Evolutionary conservation across 139 green algal genomes (phyloP), one percentile per base, ranked within the genome.

Genomic region (Chloropicon primus): DNA sequence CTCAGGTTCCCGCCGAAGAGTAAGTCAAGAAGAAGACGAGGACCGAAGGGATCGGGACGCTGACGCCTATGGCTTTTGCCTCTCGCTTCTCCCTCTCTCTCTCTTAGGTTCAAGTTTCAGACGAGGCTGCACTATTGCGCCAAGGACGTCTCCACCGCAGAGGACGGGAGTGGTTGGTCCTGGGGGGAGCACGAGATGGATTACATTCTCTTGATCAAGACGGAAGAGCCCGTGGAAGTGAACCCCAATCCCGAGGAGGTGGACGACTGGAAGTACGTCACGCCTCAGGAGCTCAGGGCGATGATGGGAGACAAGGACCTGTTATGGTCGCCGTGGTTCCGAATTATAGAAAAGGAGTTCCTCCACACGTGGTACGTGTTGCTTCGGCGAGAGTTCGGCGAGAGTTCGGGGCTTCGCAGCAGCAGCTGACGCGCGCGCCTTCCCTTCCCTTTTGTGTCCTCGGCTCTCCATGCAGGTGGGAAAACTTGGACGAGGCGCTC

Each of bases 141-240:
- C 10, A 62, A 17, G 41, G 41, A 62, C 41, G 41, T 17, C 10
- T 62, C 41, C 10, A 62, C 41, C 10, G 41, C 41, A 5, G 41
- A 62, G 41, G 41, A 62, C 10, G 41, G 41, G 41, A n/a, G 10
- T 17, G 41, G 41, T 17, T 62, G 41, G 41, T 62, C 41, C 53
- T 90, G 83, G 84, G 85, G 87, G 22, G 94, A 99, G 85, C 92
- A 97, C 76, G 92, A 97, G 83, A 88, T 98, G n/a, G 94, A 98
- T 81, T 98, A 97, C 87, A 90, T 97, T 28, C 83, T 98, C 1
- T 91, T 98, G 73, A 74, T 80, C 24, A 79, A 80, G 77, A 53
- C 54, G 41, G 78, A 87, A 28, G 84, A 86, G 28, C 23, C 71
- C 71, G 79, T 95, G 21, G 77, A 75, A 0, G 26, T 97, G 41